A percentile compares a stretch with the other conserved stretches of the same genome.
These are phyloP conservation scores for Xylariaceae sp. DNA, from an alignment of 2,329 filamentous ascomycete species.

Conservation along the genomic window DNA sequence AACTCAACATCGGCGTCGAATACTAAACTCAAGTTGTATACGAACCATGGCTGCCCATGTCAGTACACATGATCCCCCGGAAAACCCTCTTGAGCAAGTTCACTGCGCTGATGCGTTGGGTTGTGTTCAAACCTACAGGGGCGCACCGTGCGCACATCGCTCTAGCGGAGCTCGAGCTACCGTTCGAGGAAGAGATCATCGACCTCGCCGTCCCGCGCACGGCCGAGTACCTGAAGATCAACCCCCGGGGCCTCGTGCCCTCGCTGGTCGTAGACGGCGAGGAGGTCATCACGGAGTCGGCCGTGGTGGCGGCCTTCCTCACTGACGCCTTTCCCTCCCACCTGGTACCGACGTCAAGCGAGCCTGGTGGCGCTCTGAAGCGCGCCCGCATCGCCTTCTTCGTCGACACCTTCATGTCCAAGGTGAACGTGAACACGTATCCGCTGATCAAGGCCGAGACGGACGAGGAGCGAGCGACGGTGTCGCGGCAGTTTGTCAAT, in stretches of 20 bases:
- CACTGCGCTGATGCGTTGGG: conserved; percentile 7
- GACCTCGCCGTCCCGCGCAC: conserved; percentile 64
- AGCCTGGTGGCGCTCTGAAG: conserved; percentile 49
- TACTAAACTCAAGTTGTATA: conserved; percentile 26
- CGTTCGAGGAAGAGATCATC: conserved; percentile 67
- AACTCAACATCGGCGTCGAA: conserved; percentile 19
- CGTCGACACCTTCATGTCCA: conserved; percentile 61
- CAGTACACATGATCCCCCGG: conserved; percentile 7
- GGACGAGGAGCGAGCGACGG: conserved; percentile 44
- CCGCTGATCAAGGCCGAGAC: conserved; percentile 32
- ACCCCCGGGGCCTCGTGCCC: conserved; percentile 75
- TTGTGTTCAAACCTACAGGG: too few relatives aligned
- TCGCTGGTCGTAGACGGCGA: conserved; percentile 59
- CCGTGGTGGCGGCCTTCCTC: conserved; percentile 65
- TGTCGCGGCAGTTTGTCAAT: conserved; percentile 47
- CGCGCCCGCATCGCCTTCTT: conserved; percentile 69
- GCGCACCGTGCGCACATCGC: conserved; percentile 72
- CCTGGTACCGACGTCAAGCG: conserved; percentile 52
- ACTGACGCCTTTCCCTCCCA: conserved; percentile 65
- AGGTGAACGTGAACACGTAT: conserved; percentile 40
- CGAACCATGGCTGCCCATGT: conserved; percentile 28
- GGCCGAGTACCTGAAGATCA: conserved; percentile 68
- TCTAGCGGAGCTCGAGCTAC: conserved; percentile 59
- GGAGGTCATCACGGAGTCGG: conserved; percentile 69
- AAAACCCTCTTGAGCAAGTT: background rate